Evolutionary conservation across 1,139 yeast species (phyloP), one percentile per base, ranked within the genome.

Genomic region (Candida sp.): DNA sequence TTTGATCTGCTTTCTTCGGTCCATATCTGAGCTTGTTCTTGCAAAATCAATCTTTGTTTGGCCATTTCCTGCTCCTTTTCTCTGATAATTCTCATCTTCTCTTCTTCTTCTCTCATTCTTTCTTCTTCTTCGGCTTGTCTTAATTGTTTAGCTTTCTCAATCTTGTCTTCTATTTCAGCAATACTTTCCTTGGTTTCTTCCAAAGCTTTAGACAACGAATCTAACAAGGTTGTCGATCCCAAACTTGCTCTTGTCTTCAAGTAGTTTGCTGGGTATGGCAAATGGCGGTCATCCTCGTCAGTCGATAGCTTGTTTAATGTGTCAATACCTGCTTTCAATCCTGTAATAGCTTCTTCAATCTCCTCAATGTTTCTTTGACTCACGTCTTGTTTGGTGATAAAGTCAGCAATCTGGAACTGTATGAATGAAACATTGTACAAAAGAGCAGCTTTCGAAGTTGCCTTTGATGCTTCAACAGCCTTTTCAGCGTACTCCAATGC

Each of bases 321-420:
- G 8, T 66, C 69, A 53, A 92, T 82, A 11, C 96, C 97, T 31
- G 77, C 78, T 33, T 83, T 80, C 57, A 93, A 78, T 4, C 85
- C 89, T 9, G 61, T 64, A 12, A 81, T 73, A 2, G 92, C 86
- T 2, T 69, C 68, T 54, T 84, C 81, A 53, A 94, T 81, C 54
- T 87, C 92, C 5, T 73, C 79, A 42, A 85, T 69, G 1, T 81
- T 79, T 61, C 98, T 82, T 58, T 83, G 83, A 42, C 80, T 78
- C 8, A 80, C 72, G 0, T 87, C 80, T 38, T 85, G 69, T 58
- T 88, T 88, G 55, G 90, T 83, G 33, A 93, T 72, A 56, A 85
- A 84, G 59, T 92, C 97, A 0, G 98, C 98, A 54, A 90, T 77
- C 67, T 92, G 97, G 69, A 88, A 91, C 62, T 90, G 89, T 46